Evolutionary conservation across 164 flowering plant species (phyloP).

Genomic region (Macadamia integrifolia): DNA sequence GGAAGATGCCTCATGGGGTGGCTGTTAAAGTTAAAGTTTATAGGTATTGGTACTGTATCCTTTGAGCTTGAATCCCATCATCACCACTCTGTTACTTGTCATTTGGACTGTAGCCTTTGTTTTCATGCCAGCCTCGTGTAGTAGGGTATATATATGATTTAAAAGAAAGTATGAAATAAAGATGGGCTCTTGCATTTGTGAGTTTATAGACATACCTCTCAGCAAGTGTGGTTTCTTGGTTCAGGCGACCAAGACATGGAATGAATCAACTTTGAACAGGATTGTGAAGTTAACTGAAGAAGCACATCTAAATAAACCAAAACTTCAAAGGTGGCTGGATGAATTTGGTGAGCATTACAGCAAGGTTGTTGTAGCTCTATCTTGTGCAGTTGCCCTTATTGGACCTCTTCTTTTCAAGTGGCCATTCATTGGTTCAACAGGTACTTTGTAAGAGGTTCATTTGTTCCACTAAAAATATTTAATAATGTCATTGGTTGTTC

Average conservation of each 20-base stretch:
- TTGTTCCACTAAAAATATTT: background rate
- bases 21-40: too few species aligned
- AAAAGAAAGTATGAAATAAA: too few species aligned
- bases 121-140: too few species aligned
- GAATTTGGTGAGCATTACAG: slow-evolving; percentile 95
- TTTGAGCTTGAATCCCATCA: too few species aligned
- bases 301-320: slow-evolving; percentile 88
- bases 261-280: slow-evolving; percentile 77
- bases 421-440: slow-evolving; percentile 86
- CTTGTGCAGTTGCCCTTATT: slow-evolving; percentile 71
- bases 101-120: too few species aligned
- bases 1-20: too few species aligned
- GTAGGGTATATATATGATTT: too few species aligned
- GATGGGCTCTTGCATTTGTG: too few species aligned
- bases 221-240: slow-evolving; percentile 7
- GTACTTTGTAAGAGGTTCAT: slow-evolving; percentile 29
- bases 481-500: background rate
- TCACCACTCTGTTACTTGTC: too few species aligned
- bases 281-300: slow-evolving; percentile 93
- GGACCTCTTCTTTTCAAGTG: slow-evolving; percentile 91
- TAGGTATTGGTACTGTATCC: too few species aligned
- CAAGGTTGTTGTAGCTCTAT: slow-evolving; percentile 77
- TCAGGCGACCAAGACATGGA: slow-evolving; percentile 90
- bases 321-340: slow-evolving; percentile 96
- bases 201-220: background rate